Evolutionary conservation across 164 flowering plant species (phyloP), one percentile per base, ranked within the genome.

Genomic region (Dillenia suffruticosa): DNA sequence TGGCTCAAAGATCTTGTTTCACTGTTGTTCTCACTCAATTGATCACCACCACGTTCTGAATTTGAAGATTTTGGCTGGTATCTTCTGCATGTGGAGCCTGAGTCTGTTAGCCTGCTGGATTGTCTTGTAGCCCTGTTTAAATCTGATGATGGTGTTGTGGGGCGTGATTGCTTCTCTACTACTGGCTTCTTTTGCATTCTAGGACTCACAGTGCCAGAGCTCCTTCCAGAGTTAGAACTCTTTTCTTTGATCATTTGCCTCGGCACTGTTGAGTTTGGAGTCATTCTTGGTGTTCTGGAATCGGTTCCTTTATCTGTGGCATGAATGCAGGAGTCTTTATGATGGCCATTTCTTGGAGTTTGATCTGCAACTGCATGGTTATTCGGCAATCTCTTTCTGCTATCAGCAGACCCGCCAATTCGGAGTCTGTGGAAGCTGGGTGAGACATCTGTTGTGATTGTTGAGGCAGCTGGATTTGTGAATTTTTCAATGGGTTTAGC

Each of bases 401-500:
- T 56, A 19, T 67, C 57, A 44, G 54, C 48, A 47, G 69, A 53
- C 50, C 68, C 63, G n/a, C 68, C 67, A 24, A 53, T 67, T 56
- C 46, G 64, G 15, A 68, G 69, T 63, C 63, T 74, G 14, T 52
- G 73, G 12, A 73, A 66, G 54, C 70, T 71, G 52, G 80, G 67
- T 26, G 66, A 17, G 24, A 70, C 70, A 11, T 72, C 68, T 8
- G 54, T 49, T 47, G 65, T 63, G 15, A 50, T 61, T 16, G 16
- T 60, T 5, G 73, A 14, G 47, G 84, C 56, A 65, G 61, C 56
- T 52, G 70, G 51, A 57, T 61, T 44, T 16, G 62, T 64, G 46
- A 76, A 63, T 65, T 71, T 82, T 9, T 72, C 72, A 46, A 61
- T 56, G 14, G 64, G 63, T 64, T 72, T 78, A 13, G 76, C 84